Evolutionary conservation across 257 asterid genomes (phyloP).

Genomic region (Solanum boliviense): DNA sequence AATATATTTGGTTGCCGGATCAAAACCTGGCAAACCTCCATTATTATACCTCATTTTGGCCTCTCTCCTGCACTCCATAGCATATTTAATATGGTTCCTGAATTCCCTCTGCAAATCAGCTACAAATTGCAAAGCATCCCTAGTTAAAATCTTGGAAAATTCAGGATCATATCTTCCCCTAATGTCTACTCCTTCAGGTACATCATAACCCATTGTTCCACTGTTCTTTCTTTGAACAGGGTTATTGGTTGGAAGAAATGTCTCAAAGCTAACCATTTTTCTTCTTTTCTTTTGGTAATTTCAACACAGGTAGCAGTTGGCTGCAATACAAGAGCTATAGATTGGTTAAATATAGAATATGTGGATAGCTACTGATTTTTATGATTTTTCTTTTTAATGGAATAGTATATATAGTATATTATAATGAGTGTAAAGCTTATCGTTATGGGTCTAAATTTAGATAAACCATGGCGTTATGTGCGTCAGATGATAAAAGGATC

Average conservation of each 20-base stretch:
- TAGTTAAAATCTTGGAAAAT: constrained; percentile 39
- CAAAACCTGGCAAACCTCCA: constrained; percentile 67
- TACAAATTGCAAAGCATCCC: constrained; percentile 68
- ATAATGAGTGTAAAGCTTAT: background rate
- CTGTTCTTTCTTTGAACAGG: constrained; percentile 9
- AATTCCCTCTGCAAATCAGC: constrained; percentile 68
- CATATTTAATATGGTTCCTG: constrained; percentile 50
- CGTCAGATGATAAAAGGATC: constrained; percentile 22
- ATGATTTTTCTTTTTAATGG: background rate
- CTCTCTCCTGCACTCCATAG: constrained; percentile 70
- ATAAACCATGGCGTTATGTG: constrained; percentile 22
- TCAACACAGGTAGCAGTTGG: background rate
- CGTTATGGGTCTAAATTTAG: constrained; percentile 12
- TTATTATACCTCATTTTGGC: constrained; percentile 51
- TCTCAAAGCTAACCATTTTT: constrained; percentile 53
- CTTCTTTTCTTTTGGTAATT: background rate
- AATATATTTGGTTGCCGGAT: constrained; percentile 58
- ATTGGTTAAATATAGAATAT: background rate
- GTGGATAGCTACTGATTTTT: constrained; percentile 17
- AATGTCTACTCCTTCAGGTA: constrained; percentile 70
- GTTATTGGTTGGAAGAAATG: constrained; percentile 18
- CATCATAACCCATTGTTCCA: constrained; percentile 42
- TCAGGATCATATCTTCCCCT: constrained; percentile 76
- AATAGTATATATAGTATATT: background rate
- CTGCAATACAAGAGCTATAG: background rate